A percentile compares a stretch with the other conserved stretches of the same genome.
These are phyloP conservation scores for Cephaloascus albidus DNA, from an alignment of 805 yeast species.

Conservation along the genomic window DNA sequence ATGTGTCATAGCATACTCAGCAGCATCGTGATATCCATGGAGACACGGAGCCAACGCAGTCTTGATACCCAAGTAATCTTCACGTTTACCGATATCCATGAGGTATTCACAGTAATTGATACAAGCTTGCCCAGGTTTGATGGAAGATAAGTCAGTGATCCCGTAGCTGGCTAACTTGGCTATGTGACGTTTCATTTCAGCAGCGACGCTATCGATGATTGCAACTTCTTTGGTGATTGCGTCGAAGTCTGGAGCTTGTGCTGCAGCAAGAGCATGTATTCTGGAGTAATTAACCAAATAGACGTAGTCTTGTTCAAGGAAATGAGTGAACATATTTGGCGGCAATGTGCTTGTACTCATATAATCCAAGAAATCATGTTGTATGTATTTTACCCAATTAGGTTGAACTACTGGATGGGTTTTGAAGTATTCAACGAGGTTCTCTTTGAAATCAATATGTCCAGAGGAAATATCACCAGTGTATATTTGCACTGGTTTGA, in stretches of 20 bases:
- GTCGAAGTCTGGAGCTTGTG: constrained; percentile 46
- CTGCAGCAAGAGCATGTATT: constrained; percentile 54
- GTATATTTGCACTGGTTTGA: too few relatives aligned
- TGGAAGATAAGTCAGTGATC: constrained; percentile 32
- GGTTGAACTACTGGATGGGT: constrained; percentile 45
- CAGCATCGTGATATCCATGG: constrained; percentile 62
- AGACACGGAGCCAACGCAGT: constrained; percentile 70
- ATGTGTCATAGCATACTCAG: constrained; percentile 16
- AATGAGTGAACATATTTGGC: constrained; percentile 41
- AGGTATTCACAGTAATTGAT: constrained; percentile 53
- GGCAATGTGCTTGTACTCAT: constrained; percentile 45
- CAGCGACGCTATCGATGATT: constrained; percentile 40
- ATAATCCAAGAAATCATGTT: constrained; percentile 52
- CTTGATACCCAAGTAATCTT: constrained; percentile 56
- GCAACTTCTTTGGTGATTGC: constrained; percentile 40
- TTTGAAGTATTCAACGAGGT: constrained; percentile 39
- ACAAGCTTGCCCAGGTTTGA: constrained; percentile 48
- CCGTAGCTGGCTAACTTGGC: constrained; percentile 34
- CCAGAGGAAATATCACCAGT: constrained; percentile 14
- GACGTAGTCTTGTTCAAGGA: constrained; percentile 55
- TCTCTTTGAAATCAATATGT: constrained; percentile 2
- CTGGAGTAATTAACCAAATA: constrained; percentile 63
- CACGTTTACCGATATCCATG: constrained; percentile 37
- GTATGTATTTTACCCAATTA: constrained; percentile 48
- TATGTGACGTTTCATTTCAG: constrained; percentile 50